A percentile compares a stretch with the other conserved stretches of the same genome.
Conservation (phyloP, 768 basidiomycete genomes). For the Baorangia bicolor region DNA sequence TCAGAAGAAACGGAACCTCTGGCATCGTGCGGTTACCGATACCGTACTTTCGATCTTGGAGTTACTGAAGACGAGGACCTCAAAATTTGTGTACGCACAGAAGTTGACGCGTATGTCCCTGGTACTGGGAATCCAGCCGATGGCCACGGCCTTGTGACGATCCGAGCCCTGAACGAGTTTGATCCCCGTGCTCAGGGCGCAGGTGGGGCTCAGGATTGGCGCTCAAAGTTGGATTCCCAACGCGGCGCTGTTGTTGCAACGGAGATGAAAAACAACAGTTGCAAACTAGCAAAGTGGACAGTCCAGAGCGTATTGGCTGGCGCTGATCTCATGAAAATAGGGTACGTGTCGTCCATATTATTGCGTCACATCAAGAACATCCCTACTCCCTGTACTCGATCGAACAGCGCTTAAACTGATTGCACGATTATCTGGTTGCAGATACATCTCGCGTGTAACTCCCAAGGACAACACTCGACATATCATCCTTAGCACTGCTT, state of each 20-base stretch:
- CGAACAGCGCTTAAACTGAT: slow-evolving; percentile 6
- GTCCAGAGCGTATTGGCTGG: slow-evolving; percentile 94
- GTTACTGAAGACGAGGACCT: slow-evolving; percentile 90
- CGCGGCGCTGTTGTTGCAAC: slow-evolving; percentile 97
- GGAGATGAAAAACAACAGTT: slow-evolving; percentile 99
- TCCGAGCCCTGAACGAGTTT: slow-evolving; percentile 96
- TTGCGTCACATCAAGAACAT: background rate
- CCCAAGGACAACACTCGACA: slow-evolving; percentile 95
- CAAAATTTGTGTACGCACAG: slow-evolving; percentile 90
- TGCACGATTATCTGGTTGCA: slow-evolving; percentile 33
- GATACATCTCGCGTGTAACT: slow-evolving; percentile 92
- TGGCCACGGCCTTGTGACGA: slow-evolving; percentile 80
- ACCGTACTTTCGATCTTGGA: slow-evolving; percentile 91
- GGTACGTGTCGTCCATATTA: slow-evolving; percentile 51
- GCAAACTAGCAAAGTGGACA: slow-evolving; percentile 96
- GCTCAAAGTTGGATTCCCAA: slow-evolving; percentile 93
- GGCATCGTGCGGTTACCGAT: slow-evolving; percentile 95
- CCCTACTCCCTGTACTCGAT: background rate
- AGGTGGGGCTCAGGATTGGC: slow-evolving; percentile 98
- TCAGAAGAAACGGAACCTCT: slow-evolving; percentile 93
- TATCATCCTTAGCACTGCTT: slow-evolving; percentile 91
- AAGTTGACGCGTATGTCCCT: slow-evolving; percentile 86
- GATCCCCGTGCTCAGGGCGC: slow-evolving; percentile 87
- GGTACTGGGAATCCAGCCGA: slow-evolving; percentile 60
- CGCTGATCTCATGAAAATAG: slow-evolving; percentile 95